Percentiles rank a stretch among this genome's conserved stretches.
phyloP scores from a whole-genome alignment of 495 filamentous ascomycete species.

The Penicillium riverlandense region DNA sequence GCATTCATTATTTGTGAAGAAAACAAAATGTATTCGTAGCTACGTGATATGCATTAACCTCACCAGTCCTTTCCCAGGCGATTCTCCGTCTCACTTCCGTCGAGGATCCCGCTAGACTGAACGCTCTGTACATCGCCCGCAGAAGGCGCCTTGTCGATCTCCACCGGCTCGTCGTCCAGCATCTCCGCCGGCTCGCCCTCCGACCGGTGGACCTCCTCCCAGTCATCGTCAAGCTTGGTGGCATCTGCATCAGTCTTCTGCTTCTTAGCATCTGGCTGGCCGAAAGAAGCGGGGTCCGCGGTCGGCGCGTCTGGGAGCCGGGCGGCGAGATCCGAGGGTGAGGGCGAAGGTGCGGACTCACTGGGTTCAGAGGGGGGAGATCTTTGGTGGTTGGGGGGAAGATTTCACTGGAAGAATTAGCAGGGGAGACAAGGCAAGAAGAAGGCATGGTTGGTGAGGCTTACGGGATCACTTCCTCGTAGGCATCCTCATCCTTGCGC shows the following conservation, averaged over 20 bases:
- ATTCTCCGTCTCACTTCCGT: no score
- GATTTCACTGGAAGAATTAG: background rate
- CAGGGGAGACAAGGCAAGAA: background rate
- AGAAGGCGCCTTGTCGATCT: no score
- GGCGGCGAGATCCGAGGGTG: constrained; percentile 15
- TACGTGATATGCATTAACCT: no score
- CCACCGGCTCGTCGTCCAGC: no score
- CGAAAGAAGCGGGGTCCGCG: constrained; percentile 13
- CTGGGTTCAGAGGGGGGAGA: constrained; percentile 23
- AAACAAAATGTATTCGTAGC: no score
- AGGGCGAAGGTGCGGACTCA: constrained; percentile 11
- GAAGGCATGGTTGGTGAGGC: constrained; percentile 11
- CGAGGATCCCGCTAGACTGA: no score
- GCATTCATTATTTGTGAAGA: no score
- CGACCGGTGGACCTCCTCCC: no score
- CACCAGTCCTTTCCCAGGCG: no score
- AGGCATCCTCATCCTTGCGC: constrained; percentile 66
- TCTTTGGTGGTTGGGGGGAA: background rate
- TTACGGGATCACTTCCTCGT: constrained; percentile 65
- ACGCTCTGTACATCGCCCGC: no score
- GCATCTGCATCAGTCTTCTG: constrained; percentile 5
- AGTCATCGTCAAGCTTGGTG: no score
- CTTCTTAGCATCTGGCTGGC: constrained; percentile 25
- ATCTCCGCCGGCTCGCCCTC: no score
- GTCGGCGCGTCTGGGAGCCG: constrained; percentile 24